These are phyloP conservation scores for Copromyces sp. DNA, from an alignment of 495 filamentous ascomycete species.

Conservation along the genomic window DNA sequence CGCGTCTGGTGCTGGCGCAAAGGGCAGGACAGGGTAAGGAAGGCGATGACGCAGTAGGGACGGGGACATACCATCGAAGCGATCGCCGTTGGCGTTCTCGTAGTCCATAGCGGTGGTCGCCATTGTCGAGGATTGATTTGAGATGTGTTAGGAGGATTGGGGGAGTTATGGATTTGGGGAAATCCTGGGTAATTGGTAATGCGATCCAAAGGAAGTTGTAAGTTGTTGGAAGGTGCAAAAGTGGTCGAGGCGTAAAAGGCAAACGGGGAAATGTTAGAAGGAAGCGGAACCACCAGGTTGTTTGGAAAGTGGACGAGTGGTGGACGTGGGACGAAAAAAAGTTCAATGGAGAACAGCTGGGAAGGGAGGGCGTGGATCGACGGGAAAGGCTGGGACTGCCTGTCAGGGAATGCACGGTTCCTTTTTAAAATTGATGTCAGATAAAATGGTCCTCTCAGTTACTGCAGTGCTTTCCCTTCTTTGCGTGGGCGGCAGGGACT, in stretches of 20 bases:
- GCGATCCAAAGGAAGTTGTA: background rate
- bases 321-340: background rate
- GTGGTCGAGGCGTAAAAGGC: background rate
- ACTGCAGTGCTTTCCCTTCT: background rate
- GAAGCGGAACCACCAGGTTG: background rate
- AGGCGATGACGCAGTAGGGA: background rate
- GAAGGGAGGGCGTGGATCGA: background rate
- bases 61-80: conserved; percentile 65
- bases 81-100: conserved; percentile 70
- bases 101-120: conserved; percentile 63
- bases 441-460: background rate
- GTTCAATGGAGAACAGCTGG: background rate
- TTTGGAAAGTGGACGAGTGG: background rate
- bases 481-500: background rate
- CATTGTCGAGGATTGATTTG: conserved; percentile 25
- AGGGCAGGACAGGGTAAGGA: background rate
- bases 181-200: conserved; percentile 13
- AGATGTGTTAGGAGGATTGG: background rate
- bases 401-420: background rate
- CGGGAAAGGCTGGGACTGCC: background rate
- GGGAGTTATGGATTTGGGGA: background rate
- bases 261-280: background rate
- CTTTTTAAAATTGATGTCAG: background rate
- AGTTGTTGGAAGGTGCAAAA: background rate
- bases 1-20: background rate